Evolutionary conservation across 768 basidiomycete species (phyloP).

Genomic region (Nidularia pulvinata): DNA sequence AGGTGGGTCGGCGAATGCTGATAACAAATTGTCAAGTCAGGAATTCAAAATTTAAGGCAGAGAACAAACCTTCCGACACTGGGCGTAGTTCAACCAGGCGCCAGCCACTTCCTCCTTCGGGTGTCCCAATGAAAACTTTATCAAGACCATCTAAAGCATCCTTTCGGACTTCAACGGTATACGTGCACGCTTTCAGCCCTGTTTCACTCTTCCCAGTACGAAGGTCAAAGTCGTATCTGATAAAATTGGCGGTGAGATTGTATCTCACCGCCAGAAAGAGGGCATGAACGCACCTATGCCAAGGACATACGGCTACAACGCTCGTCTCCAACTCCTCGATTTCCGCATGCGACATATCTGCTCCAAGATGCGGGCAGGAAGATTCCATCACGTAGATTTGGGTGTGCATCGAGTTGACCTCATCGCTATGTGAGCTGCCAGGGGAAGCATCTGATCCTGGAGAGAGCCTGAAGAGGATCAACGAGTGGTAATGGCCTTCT

Average conservation of each 20-base stretch:
- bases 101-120: slow-evolving; percentile 54
- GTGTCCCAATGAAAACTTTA: slow-evolving; percentile 60
- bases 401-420: slow-evolving; percentile 4
- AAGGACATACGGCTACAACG: slow-evolving; percentile 71
- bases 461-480: slow-evolving; percentile 66
- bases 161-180: slow-evolving; percentile 48
- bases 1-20: slow-evolving; percentile 70
- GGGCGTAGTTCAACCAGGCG: slow-evolving; percentile 66
- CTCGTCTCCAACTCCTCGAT: slow-evolving; percentile 68
- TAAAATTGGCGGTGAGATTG: background rate
- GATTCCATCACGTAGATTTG: slow-evolving; percentile 83
- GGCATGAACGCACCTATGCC: slow-evolving; percentile 54
- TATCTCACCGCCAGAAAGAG: background rate
- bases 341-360: slow-evolving; percentile 78
- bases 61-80: slow-evolving; percentile 63
- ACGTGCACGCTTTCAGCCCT: slow-evolving; percentile 70
- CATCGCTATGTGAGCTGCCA: slow-evolving; percentile 3
- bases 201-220: slow-evolving; percentile 69
- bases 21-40: background rate
- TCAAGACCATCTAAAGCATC: slow-evolving; percentile 35
- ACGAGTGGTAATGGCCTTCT: slow-evolving; percentile 55
- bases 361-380: slow-evolving; percentile 78
- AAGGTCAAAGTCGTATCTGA: slow-evolving; percentile 78
- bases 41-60: background rate
- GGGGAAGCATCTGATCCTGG: slow-evolving; percentile 10